phyloP scores from a whole-genome alignment of 768 basidiomycete genomes.

The Calocybe cyanea region DNA sequence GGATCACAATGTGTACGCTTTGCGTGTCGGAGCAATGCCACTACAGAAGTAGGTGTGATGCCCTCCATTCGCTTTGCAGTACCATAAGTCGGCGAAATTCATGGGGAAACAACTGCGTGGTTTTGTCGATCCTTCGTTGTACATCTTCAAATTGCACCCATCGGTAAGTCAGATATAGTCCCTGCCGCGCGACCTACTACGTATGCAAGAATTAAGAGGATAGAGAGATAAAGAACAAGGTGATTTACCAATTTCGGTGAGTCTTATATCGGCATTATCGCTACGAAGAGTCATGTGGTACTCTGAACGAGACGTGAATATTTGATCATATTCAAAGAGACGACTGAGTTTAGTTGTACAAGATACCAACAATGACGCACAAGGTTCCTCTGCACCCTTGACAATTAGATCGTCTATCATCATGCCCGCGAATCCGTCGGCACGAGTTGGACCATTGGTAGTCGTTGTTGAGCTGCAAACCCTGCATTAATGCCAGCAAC shows the following conservation, averaged over 20 bases:
- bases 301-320: constrained; percentile 91
- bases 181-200: no score
- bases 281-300: constrained; percentile 85
- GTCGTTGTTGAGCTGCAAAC: constrained; percentile 50
- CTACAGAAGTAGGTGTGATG: constrained; percentile 79
- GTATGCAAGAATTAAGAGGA: not conserved
- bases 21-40: constrained; percentile 65
- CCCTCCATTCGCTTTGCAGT: constrained; percentile 92
- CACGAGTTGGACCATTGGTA: constrained; percentile 70
- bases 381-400: constrained; percentile 89
- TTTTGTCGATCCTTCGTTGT: no score
- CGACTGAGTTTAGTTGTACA: no score
- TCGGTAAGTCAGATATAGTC: no score
- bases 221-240: not conserved
- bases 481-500: constrained; percentile 89
- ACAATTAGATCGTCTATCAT: constrained; percentile 90
- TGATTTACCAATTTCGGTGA: constrained; percentile 68
- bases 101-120: no score
- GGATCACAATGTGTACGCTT: constrained; percentile 29
- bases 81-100: no score
- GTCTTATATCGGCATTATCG: constrained; percentile 83
- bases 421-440: constrained; percentile 84
- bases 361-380: constrained; percentile 51
- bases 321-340: constrained; percentile 61
- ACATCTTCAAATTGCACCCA: no score